phyloP scores from a whole-genome alignment of 202 grass and related monocot species.

The Zizania palustris region DNA sequence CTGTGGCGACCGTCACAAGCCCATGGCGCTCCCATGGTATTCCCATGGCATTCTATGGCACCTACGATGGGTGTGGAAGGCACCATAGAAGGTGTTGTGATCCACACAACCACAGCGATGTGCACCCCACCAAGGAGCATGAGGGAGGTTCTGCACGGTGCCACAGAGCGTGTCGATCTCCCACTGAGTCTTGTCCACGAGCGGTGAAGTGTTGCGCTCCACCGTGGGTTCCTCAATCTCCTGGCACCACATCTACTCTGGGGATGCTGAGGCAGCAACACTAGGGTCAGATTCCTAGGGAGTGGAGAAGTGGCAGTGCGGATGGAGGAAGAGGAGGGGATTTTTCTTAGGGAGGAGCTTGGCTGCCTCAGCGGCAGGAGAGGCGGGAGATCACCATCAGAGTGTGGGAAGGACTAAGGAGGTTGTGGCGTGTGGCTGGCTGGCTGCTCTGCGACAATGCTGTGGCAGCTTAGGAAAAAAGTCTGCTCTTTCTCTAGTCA shows the following conservation, averaged over 20 bases:
- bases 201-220: constrained; percentile 72
- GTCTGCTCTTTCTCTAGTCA: background rate
- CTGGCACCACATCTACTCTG: constrained; percentile 64
- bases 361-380: constrained; percentile 28
- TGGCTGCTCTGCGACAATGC: constrained; percentile 3
- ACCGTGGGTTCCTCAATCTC: constrained; percentile 97
- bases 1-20: no score
- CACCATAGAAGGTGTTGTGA: background rate
- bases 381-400: constrained; percentile 47
- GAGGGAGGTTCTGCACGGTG: constrained; percentile 56
- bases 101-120: constrained; percentile 70
- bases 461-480: background rate
- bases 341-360: constrained; percentile 21
- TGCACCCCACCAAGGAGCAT: constrained; percentile 69
- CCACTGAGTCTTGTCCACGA: constrained; percentile 75
- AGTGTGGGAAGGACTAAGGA: background rate
- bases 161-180: constrained; percentile 67
- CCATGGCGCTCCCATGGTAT: no score
- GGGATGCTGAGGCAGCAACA: background rate
- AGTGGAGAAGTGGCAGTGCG: constrained; percentile 45
- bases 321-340: constrained; percentile 25
- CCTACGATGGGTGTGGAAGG: no score
- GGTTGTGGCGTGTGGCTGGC: background rate
- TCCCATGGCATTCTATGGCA: no score
- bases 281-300: constrained; percentile 14